Percentiles rank a stretch among this genome's conserved stretches.
These are phyloP conservation scores for Diaporthe sp. DNA, from an alignment of 2,329 filamentous ascomycete species.

Conservation along the genomic window DNA sequence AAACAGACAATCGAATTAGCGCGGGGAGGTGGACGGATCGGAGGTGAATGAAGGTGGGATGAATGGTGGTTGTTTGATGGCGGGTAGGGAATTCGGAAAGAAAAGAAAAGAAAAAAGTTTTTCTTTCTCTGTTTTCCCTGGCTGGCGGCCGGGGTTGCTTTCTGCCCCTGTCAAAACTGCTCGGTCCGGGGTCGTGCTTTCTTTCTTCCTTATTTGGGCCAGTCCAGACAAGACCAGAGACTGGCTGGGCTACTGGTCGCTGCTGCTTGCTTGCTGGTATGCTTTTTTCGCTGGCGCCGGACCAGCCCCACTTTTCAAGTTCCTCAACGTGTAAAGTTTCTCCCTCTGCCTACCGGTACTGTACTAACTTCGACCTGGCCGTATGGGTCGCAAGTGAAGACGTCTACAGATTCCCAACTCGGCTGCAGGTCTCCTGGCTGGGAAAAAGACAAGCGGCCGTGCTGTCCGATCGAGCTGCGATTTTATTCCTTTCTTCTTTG, in stretches of 20 bases:
- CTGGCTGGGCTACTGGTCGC: not conserved
- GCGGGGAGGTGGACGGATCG: not conserved
- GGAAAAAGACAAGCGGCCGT: too few relatives aligned
- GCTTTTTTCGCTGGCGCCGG: constrained; percentile 31
- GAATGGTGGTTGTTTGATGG: constrained; percentile 19
- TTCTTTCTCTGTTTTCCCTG: constrained; percentile 19
- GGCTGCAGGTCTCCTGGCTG: not conserved
- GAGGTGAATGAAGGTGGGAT: not conserved
- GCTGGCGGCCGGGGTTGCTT: not conserved
- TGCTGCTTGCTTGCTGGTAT: constrained; percentile 14
- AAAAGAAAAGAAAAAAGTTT: constrained; percentile 27
- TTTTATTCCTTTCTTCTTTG: not conserved
- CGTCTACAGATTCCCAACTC: not conserved
- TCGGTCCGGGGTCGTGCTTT: constrained; percentile 35
- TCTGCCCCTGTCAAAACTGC: constrained; percentile 13
- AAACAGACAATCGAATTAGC: not conserved
- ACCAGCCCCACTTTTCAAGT: constrained; percentile 31
- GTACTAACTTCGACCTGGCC: not conserved
- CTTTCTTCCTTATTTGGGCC: constrained; percentile 37
- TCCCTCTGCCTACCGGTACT: constrained; percentile 1
- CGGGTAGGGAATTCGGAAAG: not conserved
- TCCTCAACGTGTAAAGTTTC: constrained; percentile 33
- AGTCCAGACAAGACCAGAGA: constrained; percentile 14
- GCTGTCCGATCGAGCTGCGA: not conserved
- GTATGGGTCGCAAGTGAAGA: not conserved